Evolutionary conservation across 495 filamentous ascomycete genomes (phyloP), one percentile per base, ranked within the genome.

Genomic region (Penicillium canescens): DNA sequence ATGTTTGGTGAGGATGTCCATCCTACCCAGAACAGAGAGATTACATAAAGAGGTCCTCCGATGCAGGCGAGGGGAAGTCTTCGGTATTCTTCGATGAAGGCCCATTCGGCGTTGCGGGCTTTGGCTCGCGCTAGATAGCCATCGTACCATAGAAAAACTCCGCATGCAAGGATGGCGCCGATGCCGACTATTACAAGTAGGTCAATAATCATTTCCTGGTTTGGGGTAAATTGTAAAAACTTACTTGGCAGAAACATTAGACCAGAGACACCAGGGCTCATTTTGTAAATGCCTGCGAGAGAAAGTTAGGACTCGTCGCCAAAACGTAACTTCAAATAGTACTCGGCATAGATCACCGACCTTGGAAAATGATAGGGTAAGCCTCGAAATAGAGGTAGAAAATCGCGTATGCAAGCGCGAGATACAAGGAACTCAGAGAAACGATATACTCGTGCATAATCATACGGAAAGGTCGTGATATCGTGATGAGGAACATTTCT

Each of bases 331-430:
- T 1, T 1, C 9, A 9, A 39, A 21, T 20, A 24, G 16, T 33
- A 10, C 6, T 18, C 4, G 26, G 39, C 20, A 44, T 39, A 37
- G 1, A 23, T 1, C n/a, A 52, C 60, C 16, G 13, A 64, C 63
- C 78, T 66, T 81, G 68, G 62, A 86, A 89, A 38, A 88, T 85
- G 12, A 88, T 71, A 3, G 86, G 86, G 61, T 81, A 89, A 10
- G 82, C 80, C 50, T 88, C 80, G 46, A 90, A 89, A 55, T 82
- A 88, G 45, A 91, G 82, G 65, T 89, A 90, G 66, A 91, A 91
- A 31, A 91, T 86, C 6, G 81, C 82, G 64, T 91, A 91, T 47
- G 82, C 75, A 12, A 89, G 68, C 0, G 84, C 77, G 12, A 89
- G 75, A 68, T 90, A 92, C 23, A 89, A 66, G 50, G 84, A 91